Evolutionary conservation across 2,329 filamentous ascomycete genomes (phyloP), one percentile per base, ranked within the genome.

Genomic region (Fusarium redolens): DNA sequence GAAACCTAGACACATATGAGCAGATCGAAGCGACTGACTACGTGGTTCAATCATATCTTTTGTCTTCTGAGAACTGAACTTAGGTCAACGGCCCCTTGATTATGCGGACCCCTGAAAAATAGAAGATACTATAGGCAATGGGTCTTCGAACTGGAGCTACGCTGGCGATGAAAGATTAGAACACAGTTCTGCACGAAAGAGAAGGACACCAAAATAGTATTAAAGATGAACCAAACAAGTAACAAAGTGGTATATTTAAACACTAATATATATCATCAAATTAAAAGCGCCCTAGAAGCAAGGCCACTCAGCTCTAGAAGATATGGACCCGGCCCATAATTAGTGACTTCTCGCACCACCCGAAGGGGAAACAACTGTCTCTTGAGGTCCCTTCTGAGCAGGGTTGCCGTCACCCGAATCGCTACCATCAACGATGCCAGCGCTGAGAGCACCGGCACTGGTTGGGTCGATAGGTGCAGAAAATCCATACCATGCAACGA

Each of bases 401-500:
- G 56, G 41, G 7, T 50, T 43, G 17, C 61, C 57, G 25, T 72
- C 60, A 22, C 43, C 40, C 4, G 71, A 77, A 35, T 73, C 71
- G 20, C 45, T 64, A 17, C 57, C 54, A 18, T 76, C 67, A n/a
- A 77, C 47, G 28, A 77, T 52, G 13, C 75, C 73, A 25, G 64
- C 51, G 10, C 75, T 55, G 11, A 76, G 44, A 41, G 59, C 55
- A 33, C 73, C 71, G 10, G 69, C 51, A 30, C 60, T 71, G 17
- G 67, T 64, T 18, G 72, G 56, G n/a, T 77, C 73, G 25, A 56
- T 55, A 12, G 69, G 61, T 3, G 61, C 47, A 28, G 72, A 62
- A 40, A 78, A 69, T 17, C 90, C 92, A 81, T 93, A 95, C 81
- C 92, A 91, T 4, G 86, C 87, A 63, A 96, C 90, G 30, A 90